Percentiles rank a stretch among this genome's conserved stretches.
Evolutionary conservation across 2,329 filamentous ascomycete species (phyloP).

Genomic region (Fusarium sp.): DNA sequence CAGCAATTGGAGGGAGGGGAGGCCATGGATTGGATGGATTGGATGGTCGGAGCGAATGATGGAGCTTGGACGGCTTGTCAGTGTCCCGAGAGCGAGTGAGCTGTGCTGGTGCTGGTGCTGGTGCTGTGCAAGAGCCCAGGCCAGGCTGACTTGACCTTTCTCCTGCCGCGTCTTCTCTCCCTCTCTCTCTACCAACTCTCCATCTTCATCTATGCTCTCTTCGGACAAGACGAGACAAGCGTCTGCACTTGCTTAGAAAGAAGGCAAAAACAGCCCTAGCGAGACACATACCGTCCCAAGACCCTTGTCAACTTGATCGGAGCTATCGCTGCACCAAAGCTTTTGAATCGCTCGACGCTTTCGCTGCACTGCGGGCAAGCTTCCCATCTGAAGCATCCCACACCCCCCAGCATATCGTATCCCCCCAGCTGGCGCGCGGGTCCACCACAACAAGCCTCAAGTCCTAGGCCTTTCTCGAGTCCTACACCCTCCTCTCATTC

Average conservation of each 20-base stretch:
- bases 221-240: background rate
- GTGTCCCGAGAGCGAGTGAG: background rate
- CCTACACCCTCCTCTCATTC: slow-evolving; percentile 48
- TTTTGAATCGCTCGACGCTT: background rate
- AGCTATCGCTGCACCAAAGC: slow-evolving; percentile 1
- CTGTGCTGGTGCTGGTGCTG: slow-evolving; percentile 1
- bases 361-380: background rate
- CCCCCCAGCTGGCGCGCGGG: slow-evolving; percentile 1
- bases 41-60: background rate
- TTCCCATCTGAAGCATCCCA: slow-evolving; percentile 2
- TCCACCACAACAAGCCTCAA: slow-evolving; percentile 36
- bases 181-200: background rate
- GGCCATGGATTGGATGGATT: slow-evolving; percentile 23
- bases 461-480: slow-evolving; percentile 47
- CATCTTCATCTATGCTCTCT: background rate
- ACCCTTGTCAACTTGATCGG: slow-evolving; percentile 2
- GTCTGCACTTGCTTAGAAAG: background rate
- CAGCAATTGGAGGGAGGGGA: background rate
- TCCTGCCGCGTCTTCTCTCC: background rate
- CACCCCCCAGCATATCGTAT: background rate
- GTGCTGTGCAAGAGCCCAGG: slow-evolving; percentile 33
- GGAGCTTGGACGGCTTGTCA: slow-evolving; percentile 5
- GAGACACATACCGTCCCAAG: background rate
- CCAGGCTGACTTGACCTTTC: slow-evolving; percentile 21
- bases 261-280: background rate